phyloP scores from a whole-genome alignment of 768 basidiomycete genomes.

The Tephrocybe sp. region DNA sequence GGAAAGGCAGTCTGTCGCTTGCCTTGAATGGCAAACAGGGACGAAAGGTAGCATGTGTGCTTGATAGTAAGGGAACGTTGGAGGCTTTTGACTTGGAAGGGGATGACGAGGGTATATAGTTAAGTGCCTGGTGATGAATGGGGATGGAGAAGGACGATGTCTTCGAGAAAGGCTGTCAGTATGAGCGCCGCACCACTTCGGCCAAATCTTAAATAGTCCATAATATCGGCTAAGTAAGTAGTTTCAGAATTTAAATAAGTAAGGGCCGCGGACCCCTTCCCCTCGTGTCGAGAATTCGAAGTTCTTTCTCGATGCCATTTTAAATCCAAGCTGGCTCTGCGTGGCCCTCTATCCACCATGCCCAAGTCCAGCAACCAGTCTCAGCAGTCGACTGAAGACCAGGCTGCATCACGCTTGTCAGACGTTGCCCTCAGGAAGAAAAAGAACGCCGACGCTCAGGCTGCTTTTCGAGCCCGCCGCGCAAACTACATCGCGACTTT shows the following conservation, averaged over 20 bases:
- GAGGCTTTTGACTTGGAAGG: slow-evolving; percentile 80
- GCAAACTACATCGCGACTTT: slow-evolving; percentile 87
- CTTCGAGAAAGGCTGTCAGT: slow-evolving; percentile 47
- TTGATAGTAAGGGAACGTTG: slow-evolving; percentile 63
- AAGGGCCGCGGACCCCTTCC: slow-evolving; percentile 50
- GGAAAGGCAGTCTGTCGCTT: slow-evolving; percentile 53
- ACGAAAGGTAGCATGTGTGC: slow-evolving; percentile 71
- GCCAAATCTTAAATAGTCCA: slow-evolving; percentile 50
- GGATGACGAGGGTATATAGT: slow-evolving; percentile 52
- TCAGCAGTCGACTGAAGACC: slow-evolving; percentile 33
- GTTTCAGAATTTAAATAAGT: slow-evolving; percentile 26
- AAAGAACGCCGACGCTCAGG: slow-evolving; percentile 89
- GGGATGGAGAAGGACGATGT: slow-evolving; percentile 34
- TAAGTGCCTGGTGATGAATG: slow-evolving; percentile 20
- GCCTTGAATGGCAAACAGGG: slow-evolving; percentile 75
- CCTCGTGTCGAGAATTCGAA: slow-evolving; percentile 72
- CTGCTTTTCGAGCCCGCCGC: slow-evolving; percentile 76
- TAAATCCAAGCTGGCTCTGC: slow-evolving; percentile 38
- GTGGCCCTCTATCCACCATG: slow-evolving; percentile 26
- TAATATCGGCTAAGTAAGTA: slow-evolving; percentile 47
- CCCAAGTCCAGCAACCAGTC: slow-evolving; percentile 34
- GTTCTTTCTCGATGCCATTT: slow-evolving; percentile 63
- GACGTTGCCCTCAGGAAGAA: slow-evolving; percentile 77
- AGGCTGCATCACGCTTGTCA: slow-evolving; percentile 42
- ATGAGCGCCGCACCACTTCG: slow-evolving; percentile 44